These are phyloP conservation scores for Scutellaria barbata DNA, from an alignment of 257 asterid genomes.

Conservation along the genomic window DNA sequence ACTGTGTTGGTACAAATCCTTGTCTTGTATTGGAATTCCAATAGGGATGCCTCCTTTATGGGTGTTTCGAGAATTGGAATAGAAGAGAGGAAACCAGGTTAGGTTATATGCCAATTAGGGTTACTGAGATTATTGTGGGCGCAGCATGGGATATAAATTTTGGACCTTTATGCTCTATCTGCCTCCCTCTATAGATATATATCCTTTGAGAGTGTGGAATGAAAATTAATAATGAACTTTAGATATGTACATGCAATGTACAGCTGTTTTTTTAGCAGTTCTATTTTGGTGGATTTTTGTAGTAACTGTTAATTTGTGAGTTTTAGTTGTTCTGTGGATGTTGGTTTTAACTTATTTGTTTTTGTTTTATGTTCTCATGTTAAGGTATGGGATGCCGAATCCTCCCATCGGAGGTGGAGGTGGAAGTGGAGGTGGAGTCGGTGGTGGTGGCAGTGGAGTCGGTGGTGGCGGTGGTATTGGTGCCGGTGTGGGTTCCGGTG, in stretches of 20 bases:
- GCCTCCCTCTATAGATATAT: not conserved
- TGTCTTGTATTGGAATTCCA: constrained; percentile 21
- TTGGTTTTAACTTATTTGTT: constrained; percentile 24
- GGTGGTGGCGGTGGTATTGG: constrained; percentile 19
- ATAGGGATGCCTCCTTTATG: constrained; percentile 24
- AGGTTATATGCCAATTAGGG: constrained; percentile 16
- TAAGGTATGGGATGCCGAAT: constrained; percentile 47
- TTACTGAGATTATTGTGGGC: constrained; percentile 30
- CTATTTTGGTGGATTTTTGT: not conserved
- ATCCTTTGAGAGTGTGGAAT: not conserved
- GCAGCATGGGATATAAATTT: constrained; percentile 26
- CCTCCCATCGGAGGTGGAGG: constrained; percentile 31
- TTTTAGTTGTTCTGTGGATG: constrained; percentile 18
- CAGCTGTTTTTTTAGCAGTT: constrained; percentile 5
- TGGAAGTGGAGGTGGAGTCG: constrained; percentile 25
- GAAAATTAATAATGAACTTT: not conserved
- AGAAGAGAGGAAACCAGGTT: constrained; percentile 31
- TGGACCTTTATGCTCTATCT: constrained; percentile 39
- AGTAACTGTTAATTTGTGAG: not conserved
- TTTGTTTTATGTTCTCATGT: constrained; percentile 17
- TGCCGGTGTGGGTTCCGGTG: constrained; percentile 13
- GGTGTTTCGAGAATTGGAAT: not conserved
- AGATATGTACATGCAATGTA: constrained; percentile 21
- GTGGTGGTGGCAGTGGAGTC: constrained; percentile 23
- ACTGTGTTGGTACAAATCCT: constrained; percentile 30